Conservation (phyloP, 2,329 filamentous ascomycete species). For the Calonectria pteridis region DNA sequence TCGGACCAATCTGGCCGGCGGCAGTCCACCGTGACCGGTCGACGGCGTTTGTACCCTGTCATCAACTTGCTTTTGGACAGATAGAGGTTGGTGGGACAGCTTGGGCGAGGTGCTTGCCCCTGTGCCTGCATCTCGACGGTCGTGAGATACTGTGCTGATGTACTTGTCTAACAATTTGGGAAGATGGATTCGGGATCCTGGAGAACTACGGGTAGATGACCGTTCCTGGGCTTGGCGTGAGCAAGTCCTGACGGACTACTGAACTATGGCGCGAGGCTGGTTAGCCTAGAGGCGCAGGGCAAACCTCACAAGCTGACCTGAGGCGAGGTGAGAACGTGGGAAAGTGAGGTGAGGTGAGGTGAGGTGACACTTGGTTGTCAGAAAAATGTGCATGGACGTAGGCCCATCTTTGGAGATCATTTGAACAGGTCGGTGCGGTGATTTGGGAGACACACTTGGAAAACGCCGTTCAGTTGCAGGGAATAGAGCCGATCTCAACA, state of each 20-base stretch:
- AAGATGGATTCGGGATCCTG: background rate
- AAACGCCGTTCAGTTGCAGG: background rate
- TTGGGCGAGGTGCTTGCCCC: constrained; percentile 35
- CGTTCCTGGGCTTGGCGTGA: constrained; percentile 1
- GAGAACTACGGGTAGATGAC: background rate
- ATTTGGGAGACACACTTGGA: constrained; percentile 18
- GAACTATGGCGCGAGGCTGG: background rate
- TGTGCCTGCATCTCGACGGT: constrained; percentile 28
- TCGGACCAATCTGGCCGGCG: constrained; percentile 38
- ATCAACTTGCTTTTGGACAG: constrained; percentile 38
- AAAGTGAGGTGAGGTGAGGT: constrained; percentile 38
- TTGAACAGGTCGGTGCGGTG: constrained; percentile 22
- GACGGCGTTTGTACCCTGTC: constrained; percentile 36
- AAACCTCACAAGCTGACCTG: constrained; percentile 26
- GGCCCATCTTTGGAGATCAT: constrained; percentile 36
- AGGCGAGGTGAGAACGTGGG: constrained; percentile 27
- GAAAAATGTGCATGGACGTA: constrained; percentile 30
- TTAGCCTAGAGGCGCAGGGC: background rate
- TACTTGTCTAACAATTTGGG: background rate
- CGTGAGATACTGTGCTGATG: background rate
- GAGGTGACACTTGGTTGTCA: constrained; percentile 32
- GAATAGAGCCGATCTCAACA: background rate
- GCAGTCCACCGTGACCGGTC: constrained; percentile 28
- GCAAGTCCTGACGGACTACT: background rate
- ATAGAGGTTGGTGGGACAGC: constrained; percentile 33